Base-by-base conservation (phyloP, 176 grass and related monocot species). In the Juncus inflexus region DNA sequence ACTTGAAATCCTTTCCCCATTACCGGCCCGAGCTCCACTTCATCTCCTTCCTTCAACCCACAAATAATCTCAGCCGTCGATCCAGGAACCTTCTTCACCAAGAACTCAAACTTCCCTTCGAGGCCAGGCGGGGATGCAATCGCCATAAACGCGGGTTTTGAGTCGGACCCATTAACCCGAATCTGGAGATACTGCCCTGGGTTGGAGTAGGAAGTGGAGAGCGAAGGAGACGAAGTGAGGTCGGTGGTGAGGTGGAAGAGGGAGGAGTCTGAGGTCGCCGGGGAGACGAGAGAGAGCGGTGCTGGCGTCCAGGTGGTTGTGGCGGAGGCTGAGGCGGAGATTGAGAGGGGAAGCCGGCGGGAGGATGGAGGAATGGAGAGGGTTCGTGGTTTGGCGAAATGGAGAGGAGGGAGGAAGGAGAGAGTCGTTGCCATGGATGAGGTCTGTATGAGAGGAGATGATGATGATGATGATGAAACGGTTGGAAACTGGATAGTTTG, bases 101-200 rank as follows among this genome's bases (percentile, higher is more conserved):
- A 80, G 75, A 90, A 90, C 0, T 90, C 83, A 36, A 90, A 90
- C 4, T 28, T 66, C 37, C 67, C 67, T 42, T 71, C 67, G 42
- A 50, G 7, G 1, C 12, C 12, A 42, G 87, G 80, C 5, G 83
- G 61, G 52, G 87, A 90, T 2, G 87, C 80, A 78, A 90, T 90
- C 60, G 87, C 87, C 73, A 90, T 57, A 74, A 90, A 83, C 55
- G 84, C 84, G 9, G 83, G 80, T 74, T 90, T 86, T 0, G 72
- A 63, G 0, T 83, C 67, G 37, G 66, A 36, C 7, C 50, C 70
- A 1, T 74, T 61, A 54, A 95, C 53, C 15, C 75, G 83, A 70
- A 95, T 64, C 71, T 82, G 86, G 80, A 95, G 80, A 76, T 86
- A 95, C 83, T 90, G 90, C 4, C 86, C 90, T 10, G 90, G 80